These are phyloP conservation scores for Boletales sp. DNA, from an alignment of 768 basidiomycete genomes.

Conservation along the genomic window DNA sequence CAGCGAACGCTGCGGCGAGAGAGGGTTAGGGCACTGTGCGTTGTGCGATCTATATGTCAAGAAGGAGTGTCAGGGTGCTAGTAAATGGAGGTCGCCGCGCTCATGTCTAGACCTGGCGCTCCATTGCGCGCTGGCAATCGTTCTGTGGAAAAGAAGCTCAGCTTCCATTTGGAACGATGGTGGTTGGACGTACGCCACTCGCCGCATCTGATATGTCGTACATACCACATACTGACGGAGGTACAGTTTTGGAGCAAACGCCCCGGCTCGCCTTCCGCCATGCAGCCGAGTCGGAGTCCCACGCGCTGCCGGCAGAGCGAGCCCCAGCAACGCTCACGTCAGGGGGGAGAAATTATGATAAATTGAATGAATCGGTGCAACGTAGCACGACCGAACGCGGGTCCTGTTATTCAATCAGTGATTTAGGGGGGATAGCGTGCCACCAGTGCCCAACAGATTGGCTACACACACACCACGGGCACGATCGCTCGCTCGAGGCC, in stretches of 20 bases:
- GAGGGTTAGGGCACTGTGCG: background rate
- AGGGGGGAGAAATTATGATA: background rate
- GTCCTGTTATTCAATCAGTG: too few relatives aligned
- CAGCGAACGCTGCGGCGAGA: background rate
- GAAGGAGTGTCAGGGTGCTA: conserved; percentile 8
- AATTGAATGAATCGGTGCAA: background rate
- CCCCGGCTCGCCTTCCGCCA: conserved; percentile 3
- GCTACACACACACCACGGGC: too few relatives aligned
- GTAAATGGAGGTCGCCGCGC: background rate
- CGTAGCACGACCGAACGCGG: too few relatives aligned
- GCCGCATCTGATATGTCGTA: conserved; percentile 15
- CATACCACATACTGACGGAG: conserved; percentile 3
- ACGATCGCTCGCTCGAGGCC: too few relatives aligned
- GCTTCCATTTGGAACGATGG: conserved; percentile 13
- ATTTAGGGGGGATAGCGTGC: too few relatives aligned
- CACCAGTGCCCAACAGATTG: too few relatives aligned
- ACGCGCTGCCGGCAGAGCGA: conserved; percentile 17
- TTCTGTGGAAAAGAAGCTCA: conserved; percentile 9
- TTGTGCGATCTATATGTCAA: background rate
- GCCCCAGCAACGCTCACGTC: background rate
- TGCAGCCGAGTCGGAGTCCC: conserved; percentile 18
- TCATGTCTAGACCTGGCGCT: background rate
- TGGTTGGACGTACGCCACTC: conserved; percentile 16
- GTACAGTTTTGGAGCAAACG: background rate
- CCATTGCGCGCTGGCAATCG: background rate